phyloP scores from a whole-genome alignment of 129 eudicot species.

The Escallonia rubra region DNA sequence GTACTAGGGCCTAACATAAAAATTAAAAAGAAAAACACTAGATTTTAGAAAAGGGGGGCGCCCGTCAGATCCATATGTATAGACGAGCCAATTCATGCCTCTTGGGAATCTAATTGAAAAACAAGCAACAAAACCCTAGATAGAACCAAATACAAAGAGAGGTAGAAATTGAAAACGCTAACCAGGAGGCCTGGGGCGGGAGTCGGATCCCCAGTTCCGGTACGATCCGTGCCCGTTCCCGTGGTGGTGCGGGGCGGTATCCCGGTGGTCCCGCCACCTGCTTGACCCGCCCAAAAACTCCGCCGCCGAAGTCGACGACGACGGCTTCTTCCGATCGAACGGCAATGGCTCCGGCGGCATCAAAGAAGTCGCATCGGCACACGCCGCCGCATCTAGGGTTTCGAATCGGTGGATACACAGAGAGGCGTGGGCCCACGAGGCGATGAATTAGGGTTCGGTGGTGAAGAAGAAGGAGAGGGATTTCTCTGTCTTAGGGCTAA shows the following conservation, averaged over 20 bases:
- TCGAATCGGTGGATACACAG: background rate
- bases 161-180: constrained; percentile 9
- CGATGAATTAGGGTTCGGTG: too few relatives aligned
- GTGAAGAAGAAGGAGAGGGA: background rate
- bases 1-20: too few relatives aligned
- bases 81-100: too few relatives aligned
- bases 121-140: constrained; percentile 8
- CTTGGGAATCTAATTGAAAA: background rate
- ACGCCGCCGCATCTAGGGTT: constrained; percentile 5
- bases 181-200: constrained; percentile 38
- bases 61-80: background rate
- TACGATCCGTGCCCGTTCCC: constrained; percentile 11
- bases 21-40: background rate
- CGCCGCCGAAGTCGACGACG: constrained; percentile 45
- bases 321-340: constrained; percentile 76
- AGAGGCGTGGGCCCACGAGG: background rate
- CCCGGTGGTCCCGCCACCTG: constrained; percentile 42
- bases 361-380: constrained; percentile 20
- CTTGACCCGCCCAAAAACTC: constrained; percentile 20
- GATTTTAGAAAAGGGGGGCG: background rate
- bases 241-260: constrained; percentile 13
- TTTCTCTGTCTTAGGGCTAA: too few relatives aligned
- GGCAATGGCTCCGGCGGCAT: constrained; percentile 92
- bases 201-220: constrained; percentile 13
- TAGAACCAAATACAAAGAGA: background rate